Evolutionary conservation across 192 early-diverging fungal species (phyloP).

Genomic region (Funneliformis geosporum): DNA sequence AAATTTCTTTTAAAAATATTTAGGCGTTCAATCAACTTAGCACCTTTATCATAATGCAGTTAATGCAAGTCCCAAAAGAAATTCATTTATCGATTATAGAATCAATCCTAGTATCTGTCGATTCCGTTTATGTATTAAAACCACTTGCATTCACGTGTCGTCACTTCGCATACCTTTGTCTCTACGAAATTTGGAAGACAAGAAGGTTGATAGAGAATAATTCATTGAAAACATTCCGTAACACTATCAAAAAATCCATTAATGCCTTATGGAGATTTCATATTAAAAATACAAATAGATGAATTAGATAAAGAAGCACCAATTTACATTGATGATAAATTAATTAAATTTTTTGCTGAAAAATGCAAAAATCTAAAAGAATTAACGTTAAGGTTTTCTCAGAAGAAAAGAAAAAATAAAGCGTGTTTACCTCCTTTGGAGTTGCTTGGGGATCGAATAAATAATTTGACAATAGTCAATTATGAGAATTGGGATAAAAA

Average conservation of each 20-base stretch:
- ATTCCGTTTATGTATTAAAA: background rate
- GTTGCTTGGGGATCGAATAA: conserved; percentile 22
- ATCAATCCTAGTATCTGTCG: background rate
- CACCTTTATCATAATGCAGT: too few relatives aligned
- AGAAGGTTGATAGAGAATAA: background rate
- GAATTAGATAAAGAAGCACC: conserved; percentile 14
- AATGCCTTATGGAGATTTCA: conserved; percentile 19
- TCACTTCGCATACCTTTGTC: background rate
- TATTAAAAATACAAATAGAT: conserved; percentile 11
- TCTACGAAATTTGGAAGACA: conserved; percentile 6
- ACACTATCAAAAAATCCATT: conserved; percentile 13
- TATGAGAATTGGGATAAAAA: conserved; percentile 19
- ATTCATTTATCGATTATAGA: too few relatives aligned
- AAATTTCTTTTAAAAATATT: too few relatives aligned
- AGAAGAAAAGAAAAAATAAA: background rate
- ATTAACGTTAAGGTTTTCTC: background rate
- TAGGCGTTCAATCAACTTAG: too few relatives aligned
- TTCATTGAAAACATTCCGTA: background rate
- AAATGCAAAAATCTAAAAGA: conserved; percentile 22
- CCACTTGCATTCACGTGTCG: conserved; percentile 4
- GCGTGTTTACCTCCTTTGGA: too few relatives aligned
- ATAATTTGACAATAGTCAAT: background rate
- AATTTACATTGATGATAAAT: conserved; percentile 10
- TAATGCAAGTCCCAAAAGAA: too few relatives aligned
- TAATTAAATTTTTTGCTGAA: conserved; percentile 23